Percentiles rank a stretch among this genome's conserved stretches.
Evolutionary conservation across 306 rosid species (phyloP).

Genomic region (Abrus pulchellus): DNA sequence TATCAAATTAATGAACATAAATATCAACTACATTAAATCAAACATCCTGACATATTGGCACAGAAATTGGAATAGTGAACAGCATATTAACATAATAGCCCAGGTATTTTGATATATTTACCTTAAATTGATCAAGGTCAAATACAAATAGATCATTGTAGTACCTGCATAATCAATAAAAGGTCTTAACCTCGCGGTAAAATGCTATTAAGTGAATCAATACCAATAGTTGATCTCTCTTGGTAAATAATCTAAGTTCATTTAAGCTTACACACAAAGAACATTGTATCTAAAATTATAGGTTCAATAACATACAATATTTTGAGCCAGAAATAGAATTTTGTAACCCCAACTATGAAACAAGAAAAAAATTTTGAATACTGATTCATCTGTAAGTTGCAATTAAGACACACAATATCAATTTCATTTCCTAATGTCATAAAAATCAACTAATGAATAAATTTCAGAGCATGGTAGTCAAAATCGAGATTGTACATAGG

Average conservation of each 20-base stretch:
- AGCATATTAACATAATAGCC: slow-evolving; percentile 22
- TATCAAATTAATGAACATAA: slow-evolving; percentile 11
- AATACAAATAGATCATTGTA: slow-evolving; percentile 88
- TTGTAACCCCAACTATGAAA: not conserved
- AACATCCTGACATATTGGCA: slow-evolving; percentile 10
- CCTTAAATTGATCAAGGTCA: slow-evolving; percentile 97
- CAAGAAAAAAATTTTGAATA: slow-evolving; percentile 15
- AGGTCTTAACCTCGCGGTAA: slow-evolving; percentile 33
- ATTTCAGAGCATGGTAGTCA: too few species aligned
- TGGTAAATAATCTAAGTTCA: slow-evolving; percentile 2
- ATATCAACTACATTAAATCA: slow-evolving; percentile 35
- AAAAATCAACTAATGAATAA: slow-evolving; percentile 16
- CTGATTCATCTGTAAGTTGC: slow-evolving; percentile 21
- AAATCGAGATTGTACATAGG: too few species aligned
- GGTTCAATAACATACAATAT: slow-evolving; percentile 30
- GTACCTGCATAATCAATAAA: slow-evolving; percentile 72
- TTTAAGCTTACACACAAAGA: slow-evolving; percentile 25
- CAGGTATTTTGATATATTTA: slow-evolving; percentile 47
- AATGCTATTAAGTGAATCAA: slow-evolving; percentile 40
- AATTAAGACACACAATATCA: slow-evolving; percentile 15
- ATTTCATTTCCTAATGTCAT: slow-evolving; percentile 32
- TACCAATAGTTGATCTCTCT: not conserved
- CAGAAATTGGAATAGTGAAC: slow-evolving; percentile 5
- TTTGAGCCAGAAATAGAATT: slow-evolving; percentile 33
- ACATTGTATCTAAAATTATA: slow-evolving; percentile 17